Percentiles rank a stretch among this genome's conserved stretches.
Conservation (phyloP, 768 basidiomycete species). For the Filobasidium floriforme region DNA sequence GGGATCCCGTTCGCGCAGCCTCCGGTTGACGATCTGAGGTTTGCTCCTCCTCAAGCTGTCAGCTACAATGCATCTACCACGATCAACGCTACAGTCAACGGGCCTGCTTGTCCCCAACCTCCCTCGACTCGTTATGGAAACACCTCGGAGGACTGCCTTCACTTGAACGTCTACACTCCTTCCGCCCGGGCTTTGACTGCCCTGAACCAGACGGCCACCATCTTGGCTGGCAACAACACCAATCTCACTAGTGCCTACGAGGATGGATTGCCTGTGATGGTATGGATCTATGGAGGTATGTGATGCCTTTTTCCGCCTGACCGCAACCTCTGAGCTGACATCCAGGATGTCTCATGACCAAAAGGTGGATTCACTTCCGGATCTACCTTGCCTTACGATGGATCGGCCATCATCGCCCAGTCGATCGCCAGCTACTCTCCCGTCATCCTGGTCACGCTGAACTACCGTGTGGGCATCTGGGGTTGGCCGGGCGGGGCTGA, state of each 20-base stretch:
- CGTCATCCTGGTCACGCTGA: slow-evolving; percentile 51
- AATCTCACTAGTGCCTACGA: neutral
- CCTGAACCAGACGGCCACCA: neutral
- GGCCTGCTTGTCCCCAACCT: slow-evolving; percentile 36
- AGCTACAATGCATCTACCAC: slow-evolving; percentile 25
- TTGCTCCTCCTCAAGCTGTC: slow-evolving; percentile 28
- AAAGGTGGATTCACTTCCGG: slow-evolving; percentile 48
- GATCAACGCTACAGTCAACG: slow-evolving; percentile 29
- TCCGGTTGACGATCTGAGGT: slow-evolving; percentile 33
- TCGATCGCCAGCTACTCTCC: slow-evolving; percentile 46
- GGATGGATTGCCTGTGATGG: slow-evolving; percentile 47
- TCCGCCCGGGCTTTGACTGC: slow-evolving; percentile 43
- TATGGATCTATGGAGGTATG: slow-evolving; percentile 50
- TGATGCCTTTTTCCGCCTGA: neutral
- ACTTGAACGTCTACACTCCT: slow-evolving; percentile 51
- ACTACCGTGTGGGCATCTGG: slow-evolving; percentile 53
- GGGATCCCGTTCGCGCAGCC: slow-evolving; percentile 41
- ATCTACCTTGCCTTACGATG: slow-evolving; percentile 42
- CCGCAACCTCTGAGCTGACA: neutral
- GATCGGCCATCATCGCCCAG: slow-evolving; percentile 29
- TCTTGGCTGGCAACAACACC: neutral
- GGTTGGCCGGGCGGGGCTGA: slow-evolving; percentile 46
- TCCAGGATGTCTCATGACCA: slow-evolving; percentile 32
- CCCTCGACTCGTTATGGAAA: slow-evolving; percentile 17
- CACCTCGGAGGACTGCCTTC: slow-evolving; percentile 51